Conservation (phyloP, 2,329 filamentous ascomycete genomes). For the Fusarium sp. region DNA sequence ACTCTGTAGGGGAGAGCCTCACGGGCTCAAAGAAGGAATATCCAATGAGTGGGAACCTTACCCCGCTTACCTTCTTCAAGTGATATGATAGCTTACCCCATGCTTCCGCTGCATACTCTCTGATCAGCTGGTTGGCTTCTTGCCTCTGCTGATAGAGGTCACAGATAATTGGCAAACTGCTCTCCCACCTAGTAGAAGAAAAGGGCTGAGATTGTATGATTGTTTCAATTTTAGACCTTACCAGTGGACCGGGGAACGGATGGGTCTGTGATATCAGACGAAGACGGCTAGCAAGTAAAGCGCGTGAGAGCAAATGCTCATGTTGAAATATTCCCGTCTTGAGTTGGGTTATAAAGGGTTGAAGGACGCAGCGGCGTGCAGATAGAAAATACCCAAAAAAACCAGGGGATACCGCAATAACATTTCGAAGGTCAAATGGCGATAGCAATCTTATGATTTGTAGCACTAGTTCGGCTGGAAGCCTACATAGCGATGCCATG, state of each 20-base stretch:
- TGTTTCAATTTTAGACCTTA: conserved; percentile 4
- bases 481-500: conserved; percentile 6
- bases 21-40: not conserved
- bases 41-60: not conserved
- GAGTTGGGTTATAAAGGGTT: conserved; percentile 7
- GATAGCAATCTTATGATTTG: conserved; percentile 10
- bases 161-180: conserved; percentile 9
- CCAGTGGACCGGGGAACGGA: not conserved
- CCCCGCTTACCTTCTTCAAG: not conserved
- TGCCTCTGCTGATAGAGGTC: conserved; percentile 10
- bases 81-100: conserved; percentile 10
- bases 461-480: conserved; percentile 9
- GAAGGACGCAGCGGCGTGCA: not conserved
- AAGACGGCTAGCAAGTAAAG: conserved; percentile 5
- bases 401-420: conserved; percentile 2
- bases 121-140: conserved; percentile 2
- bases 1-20: not conserved
- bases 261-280: not conserved
- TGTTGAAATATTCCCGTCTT: conserved; percentile 3
- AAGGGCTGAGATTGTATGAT: conserved; percentile 8
- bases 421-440: not conserved
- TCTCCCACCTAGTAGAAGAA: not conserved
- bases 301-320: conserved; percentile 2
- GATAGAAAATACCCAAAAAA: conserved; percentile 9
- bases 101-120: conserved; percentile 5